A percentile compares a stretch with the other conserved stretches of the same genome.
These are phyloP conservation scores for Falciphora oryzae DNA, from an alignment of 2,329 filamentous ascomycete species.

Conservation along the genomic window DNA sequence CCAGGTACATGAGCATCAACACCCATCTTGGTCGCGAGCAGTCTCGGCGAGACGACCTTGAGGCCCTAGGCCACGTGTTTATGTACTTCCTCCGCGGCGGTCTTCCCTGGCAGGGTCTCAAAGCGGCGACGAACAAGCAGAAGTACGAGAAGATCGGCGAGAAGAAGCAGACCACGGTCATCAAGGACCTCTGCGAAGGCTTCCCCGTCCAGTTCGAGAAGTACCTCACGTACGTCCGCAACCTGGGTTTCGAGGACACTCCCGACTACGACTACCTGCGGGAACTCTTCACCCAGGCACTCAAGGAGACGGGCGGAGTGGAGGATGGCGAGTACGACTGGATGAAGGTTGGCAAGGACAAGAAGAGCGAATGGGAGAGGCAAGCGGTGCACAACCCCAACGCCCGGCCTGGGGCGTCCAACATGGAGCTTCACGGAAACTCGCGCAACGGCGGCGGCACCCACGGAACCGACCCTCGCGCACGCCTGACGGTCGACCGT, in stretches of 20 bases:
- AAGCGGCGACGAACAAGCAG: constrained; percentile 78
- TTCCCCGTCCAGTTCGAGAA: constrained; percentile 98
- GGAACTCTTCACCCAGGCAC: constrained; percentile 72
- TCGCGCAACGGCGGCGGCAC: constrained; percentile 58
- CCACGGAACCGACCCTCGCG: constrained; percentile 50
- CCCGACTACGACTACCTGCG: constrained; percentile 98
- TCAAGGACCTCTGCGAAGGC: constrained; percentile 94
- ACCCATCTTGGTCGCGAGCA: constrained; percentile 96
- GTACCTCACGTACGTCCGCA: constrained; percentile 94
- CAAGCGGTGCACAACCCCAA: constrained; percentile 69
- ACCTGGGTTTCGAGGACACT: constrained; percentile 96
- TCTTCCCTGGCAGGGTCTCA: constrained; percentile 66
- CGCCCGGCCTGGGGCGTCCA: constrained; percentile 71
- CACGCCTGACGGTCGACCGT: constrained; percentile 71
- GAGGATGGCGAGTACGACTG: constrained; percentile 99
- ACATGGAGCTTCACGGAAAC: constrained; percentile 75
- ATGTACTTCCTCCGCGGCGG: constrained; percentile 70
- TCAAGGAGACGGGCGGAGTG: constrained; percentile 90
- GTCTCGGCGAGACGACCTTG: constrained; percentile 90
- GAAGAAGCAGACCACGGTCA: constrained; percentile 97
- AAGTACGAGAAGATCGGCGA: constrained; percentile 99
- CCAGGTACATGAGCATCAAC: constrained; percentile 99
- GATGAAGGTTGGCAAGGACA: constrained; percentile 88
- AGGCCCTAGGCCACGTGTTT: constrained; percentile 74
- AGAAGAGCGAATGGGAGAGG: constrained; percentile 76